Evolutionary conservation across 768 basidiomycete species (phyloP), one percentile per base, ranked within the genome.

Genomic region (Lactarius deliciosus): DNA sequence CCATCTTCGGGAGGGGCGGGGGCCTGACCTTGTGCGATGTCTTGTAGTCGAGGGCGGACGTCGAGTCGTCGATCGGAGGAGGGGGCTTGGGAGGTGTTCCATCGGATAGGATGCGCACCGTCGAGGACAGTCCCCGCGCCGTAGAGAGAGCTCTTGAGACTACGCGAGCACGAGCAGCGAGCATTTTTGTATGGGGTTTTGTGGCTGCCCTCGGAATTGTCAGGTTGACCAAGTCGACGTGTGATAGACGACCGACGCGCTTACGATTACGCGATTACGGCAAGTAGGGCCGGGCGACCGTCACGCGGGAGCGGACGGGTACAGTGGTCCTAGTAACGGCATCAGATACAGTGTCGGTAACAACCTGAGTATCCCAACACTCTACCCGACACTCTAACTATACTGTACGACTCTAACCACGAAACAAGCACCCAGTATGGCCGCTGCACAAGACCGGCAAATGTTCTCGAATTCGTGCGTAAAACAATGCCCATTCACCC

Each of bases 1-100:
- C 92, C 75, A 88, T 92, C 13, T 85, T 83, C 0, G 95, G 95
- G 18, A 97, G 82, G 20, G 93, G 92, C 2, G 94, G 94, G 7
- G 94, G 93, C 30, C 88, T 80, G 63, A 80, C 79, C 65, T 83
- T 82, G 68, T 93, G 91, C 9, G 83, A 75, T 40, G 80, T 82
- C 78, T 96, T 96, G 81, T 95, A 98, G 77, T 96, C 95, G 71
- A 96, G 81, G 13, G 96, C 96, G 22, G 93, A 95, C 0, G 96
- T 98, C 41, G 93, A 95, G 77, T 96, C 95, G 75, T 94, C 89
- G 66, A 96, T 91, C 5, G 92, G 81, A 60, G 82, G 87, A 0
- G 91, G 91, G 15, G 91, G 89, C 74, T 85, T 87, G 18, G 91
- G 89, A 30, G 81, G 81, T 2, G 50, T 53, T 0, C 62, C 58